Evolutionary conservation across 225 moss, liverwort and hornwort genomes (phyloP).

Genomic region (Antitrichia curtipendula): DNA sequence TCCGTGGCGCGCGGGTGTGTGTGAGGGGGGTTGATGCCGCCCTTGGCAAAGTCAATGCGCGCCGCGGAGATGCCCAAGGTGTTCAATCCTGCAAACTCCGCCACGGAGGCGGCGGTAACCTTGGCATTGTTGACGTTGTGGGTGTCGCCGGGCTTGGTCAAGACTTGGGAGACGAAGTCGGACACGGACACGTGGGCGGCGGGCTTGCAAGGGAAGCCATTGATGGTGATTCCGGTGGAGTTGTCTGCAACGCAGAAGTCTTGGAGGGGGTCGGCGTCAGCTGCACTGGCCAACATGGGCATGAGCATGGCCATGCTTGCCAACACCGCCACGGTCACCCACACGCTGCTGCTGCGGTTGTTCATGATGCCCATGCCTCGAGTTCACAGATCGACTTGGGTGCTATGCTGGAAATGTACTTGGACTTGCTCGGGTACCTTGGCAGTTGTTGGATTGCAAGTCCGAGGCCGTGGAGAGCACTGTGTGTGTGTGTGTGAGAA

Average conservation of each 20-base stretch:
- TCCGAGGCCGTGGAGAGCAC: not conserved
- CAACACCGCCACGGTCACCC: not conserved
- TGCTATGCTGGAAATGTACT: too few relatives aligned
- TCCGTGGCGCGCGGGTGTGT: not conserved
- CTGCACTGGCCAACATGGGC: not conserved
- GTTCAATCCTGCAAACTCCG: not conserved
- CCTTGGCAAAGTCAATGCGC: not conserved
- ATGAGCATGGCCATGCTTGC: not conserved
- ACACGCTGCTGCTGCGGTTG: not conserved
- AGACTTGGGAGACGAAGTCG: not conserved
- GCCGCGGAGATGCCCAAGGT: not conserved
- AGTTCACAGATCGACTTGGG: too few relatives aligned
- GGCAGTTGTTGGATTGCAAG: not conserved
- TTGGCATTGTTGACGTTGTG: not conserved
- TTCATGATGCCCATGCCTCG: not conserved
- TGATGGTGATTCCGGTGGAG: not conserved
- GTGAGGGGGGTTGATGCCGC: not conserved
- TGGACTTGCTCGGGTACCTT: too few relatives aligned
- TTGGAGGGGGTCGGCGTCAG: not conserved
- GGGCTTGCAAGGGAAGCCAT: not conserved
- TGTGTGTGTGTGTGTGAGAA: not conserved
- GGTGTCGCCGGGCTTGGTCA: not conserved
- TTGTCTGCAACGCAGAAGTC: not conserved
- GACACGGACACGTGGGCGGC: not conserved
- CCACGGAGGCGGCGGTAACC: not conserved